Evolutionary conservation across 768 basidiomycete species (phyloP).

Genomic region (Tulasnella sp.): DNA sequence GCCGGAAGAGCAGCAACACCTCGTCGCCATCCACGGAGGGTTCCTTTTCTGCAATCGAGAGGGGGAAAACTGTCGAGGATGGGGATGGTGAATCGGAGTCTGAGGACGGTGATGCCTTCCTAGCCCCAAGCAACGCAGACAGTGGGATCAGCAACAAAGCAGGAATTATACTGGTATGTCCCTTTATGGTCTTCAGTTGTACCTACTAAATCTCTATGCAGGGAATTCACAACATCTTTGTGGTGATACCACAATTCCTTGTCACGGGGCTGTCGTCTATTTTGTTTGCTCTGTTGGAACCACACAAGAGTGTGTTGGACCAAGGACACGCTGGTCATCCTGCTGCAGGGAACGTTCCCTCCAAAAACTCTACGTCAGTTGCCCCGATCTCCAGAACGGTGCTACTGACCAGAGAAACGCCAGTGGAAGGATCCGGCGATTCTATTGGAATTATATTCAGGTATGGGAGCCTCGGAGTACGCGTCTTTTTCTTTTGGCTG

Average conservation of each 20-base stretch:
- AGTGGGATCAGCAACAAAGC: slow-evolving; percentile 61
- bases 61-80: slow-evolving; percentile 1
- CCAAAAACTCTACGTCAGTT: not conserved
- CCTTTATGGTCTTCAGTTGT: not conserved
- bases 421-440: slow-evolving; percentile 13
- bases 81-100: not conserved
- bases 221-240: slow-evolving; percentile 92
- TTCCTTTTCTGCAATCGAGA: not conserved
- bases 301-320: slow-evolving; percentile 23
- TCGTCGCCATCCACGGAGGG: not conserved
- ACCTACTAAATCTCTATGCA: slow-evolving; percentile 24
- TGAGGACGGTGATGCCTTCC: not conserved
- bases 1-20: not conserved
- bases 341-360: slow-evolving; percentile 2
- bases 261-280: slow-evolving; percentile 76
- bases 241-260: slow-evolving; percentile 90
- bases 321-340: slow-evolving; percentile 14
- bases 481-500: not conserved
- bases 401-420: not conserved
- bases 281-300: slow-evolving; percentile 78
- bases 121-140: not conserved
- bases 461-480: not conserved
- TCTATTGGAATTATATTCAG: slow-evolving; percentile 19
- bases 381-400: not conserved
- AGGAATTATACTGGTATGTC: slow-evolving; percentile 67